phyloP scores from a whole-genome alignment of 306 rosid genomes.

The Abrus pulchellus region DNA sequence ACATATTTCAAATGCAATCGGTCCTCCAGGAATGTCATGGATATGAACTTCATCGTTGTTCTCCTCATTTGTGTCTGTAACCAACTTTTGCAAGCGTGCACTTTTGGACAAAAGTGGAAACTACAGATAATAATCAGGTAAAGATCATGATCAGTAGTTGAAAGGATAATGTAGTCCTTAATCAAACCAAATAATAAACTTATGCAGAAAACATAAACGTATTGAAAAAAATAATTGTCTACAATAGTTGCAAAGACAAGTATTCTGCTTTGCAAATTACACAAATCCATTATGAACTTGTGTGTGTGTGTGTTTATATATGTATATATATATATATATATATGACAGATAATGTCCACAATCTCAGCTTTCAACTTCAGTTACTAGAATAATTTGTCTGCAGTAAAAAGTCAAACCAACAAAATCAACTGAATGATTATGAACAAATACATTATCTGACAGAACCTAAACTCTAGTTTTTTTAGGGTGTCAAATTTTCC shows the following conservation, averaged over 20 bases:
- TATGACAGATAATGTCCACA: neutral
- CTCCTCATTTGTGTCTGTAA: slow-evolving; percentile 64
- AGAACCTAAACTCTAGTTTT: neutral
- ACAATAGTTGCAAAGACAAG: neutral
- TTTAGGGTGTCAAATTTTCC: neutral
- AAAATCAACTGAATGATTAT: slow-evolving; percentile 7
- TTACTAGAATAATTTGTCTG: neutral
- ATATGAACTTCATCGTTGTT: slow-evolving; percentile 69
- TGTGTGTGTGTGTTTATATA: too few species aligned
- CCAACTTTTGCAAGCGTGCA: slow-evolving; percentile 78
- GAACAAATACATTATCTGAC: slow-evolving; percentile 1
- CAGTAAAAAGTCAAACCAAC: neutral
- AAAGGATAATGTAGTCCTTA: neutral
- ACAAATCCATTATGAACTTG: neutral
- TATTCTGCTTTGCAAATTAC: neutral
- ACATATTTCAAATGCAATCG: slow-evolving; percentile 95
- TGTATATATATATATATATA: too few species aligned
- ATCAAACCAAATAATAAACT: slow-evolving; percentile 4
- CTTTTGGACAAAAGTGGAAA: slow-evolving; percentile 97
- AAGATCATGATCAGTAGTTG: slow-evolving; percentile 33
- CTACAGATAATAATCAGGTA: slow-evolving; percentile 55
- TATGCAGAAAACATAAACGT: neutral
- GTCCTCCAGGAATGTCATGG: slow-evolving; percentile 93
- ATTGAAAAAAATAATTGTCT: slow-evolving; percentile 2
- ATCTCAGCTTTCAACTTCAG: neutral